Evolutionary conservation across 1,139 yeast species (phyloP), one percentile per base, ranked within the genome.

Genomic region (Sporopachydermia cereana): DNA sequence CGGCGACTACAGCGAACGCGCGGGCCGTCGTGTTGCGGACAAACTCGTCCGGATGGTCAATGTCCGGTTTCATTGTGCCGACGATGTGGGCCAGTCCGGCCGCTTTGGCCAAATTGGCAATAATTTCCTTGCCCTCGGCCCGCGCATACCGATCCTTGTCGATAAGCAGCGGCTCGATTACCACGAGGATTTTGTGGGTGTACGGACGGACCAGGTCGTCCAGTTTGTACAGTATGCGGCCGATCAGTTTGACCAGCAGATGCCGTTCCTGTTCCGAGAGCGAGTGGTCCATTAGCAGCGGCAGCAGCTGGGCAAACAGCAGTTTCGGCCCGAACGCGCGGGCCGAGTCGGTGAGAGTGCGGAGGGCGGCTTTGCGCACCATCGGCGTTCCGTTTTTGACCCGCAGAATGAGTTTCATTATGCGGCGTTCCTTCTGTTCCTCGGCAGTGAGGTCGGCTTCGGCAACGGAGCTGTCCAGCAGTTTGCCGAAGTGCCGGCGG

Each of bases 261-360:
- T 88, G 95, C 25, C 95, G 70, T 58, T 89, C 96, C 53, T 80
- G 88, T 45, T 84, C 93, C 52, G 82, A 93, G 36, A 88, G 64
- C 5, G 75, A 63, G 22, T 79, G 79, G 51, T 86, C 96, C 57
- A 83, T 66, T 34, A 89, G 63, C 17, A 89, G 62, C 0, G 96
- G 95, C 16, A 89, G 65, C 4, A 85, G 69, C 50, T 77, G 80
- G 47, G 76, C 74, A 55, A 89, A 81, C 20, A 88, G 59, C 0
- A 77, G 59, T 44, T 76, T 72, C 1, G 96, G 81, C 0, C 96
- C 96, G 54, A 79, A 76, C 14, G 63, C 64, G 5, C 69, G 63
- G 0, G 93, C 82, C 51, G 72, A 72, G 45, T 79, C 86, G 1
- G 85, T 76, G 22, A 89, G 60, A 41, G 73, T 70, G 46, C 93